Evolutionary conservation across 2,329 filamentous ascomycete species (phyloP), one percentile per base, ranked within the genome.

Genomic region (Fusarium mexicanum): DNA sequence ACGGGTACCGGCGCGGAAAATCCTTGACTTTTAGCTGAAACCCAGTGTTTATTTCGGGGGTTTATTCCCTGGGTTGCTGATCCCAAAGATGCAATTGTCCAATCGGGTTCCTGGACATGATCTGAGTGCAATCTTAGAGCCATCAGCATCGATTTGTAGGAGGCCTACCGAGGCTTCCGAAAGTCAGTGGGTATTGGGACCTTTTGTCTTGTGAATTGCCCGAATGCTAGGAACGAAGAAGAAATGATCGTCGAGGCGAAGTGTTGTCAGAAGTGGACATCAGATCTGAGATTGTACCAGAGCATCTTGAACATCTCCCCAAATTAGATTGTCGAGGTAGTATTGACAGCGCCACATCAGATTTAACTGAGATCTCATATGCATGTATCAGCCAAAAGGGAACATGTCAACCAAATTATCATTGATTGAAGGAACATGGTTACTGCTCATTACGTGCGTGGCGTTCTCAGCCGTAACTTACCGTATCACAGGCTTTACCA

Each of bases 151-250:
- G 37, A 68, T 61, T 37, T 41, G 29, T 37, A 26, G 24, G 13
- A 43, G 37, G 31, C 22, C 31, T 40, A 24, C 67, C 67, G 66
- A 70, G 51, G 37, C 13, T 47, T 61, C 64, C 55, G 64, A 53
- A 22, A 10, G 14, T 6, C 24, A 9, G 26, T 63, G 58, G 47
- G 38, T 24, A 35, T 6, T 40, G 46, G n/a, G 29, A 9, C 16
- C 11, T 43, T 33, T 51, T 33, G n/a, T 24, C 47, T 67, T 29
- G 43, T 44, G 37, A 68, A 29, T 26, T 14, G 22, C 12, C 31
- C 20, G n/a, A 24, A 35, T 26, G 8, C 17, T 50, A 11, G 18
- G 43, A 10, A 40, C 5, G 8, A 40, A 41, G 16, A 22, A 41
- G 51, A 41, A 55, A 55, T 16, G 29, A 64, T 61, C 22, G n/a